Evolutionary conservation across 371 early-diverging fungal genomes (phyloP), one percentile per base, ranked within the genome.

Genomic region (Actinomortierella ambigua): DNA sequence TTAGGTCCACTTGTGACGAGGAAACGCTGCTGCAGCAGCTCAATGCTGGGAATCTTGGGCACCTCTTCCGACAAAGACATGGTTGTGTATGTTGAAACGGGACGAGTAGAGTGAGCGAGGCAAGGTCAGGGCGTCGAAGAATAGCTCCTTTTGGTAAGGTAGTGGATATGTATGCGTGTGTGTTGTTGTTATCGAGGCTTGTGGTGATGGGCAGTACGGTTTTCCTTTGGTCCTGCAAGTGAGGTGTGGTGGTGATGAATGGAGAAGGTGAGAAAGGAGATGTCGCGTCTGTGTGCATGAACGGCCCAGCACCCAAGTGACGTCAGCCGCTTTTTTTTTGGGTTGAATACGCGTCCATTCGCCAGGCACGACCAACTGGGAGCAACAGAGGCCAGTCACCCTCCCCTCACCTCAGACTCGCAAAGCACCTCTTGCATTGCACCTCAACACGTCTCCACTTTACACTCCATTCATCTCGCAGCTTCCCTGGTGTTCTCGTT

Each of bases 31-130:
- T 93, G 90, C 69, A 91, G 81, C 50, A 85, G 81, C 51, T 86
- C 82, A 44, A 93, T 84, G 79, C 92, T 86, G 65, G 95, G 95
- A 68, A 93, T 90, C 80, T 88, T 81, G 23, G 89, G 82, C 46
- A 90, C 79, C 59, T 82, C 80, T 60, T 86, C 84, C 50, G 86
- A 86, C 34, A 34, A 34, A 40, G 78, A 66, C 81, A 79, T 81
- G 62, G 55, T 66, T 43, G 49, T 58, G 46, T 43, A 55, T 20
- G 17, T 4, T 22, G 18, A 5, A 34, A 22, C 20, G 29, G 2
- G 20, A 34, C 28, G 50, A 50, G 18, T 8, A 27, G 22, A 22
- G 52, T 49, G 49, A 15, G 53, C 20, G 20, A 34, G 34, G 34
- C 11, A 34, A 34, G 56, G 46, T 15, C 23, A 55, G 34, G 9